Evolutionary conservation across 139 green algal genomes (phyloP), one percentile per base, ranked within the genome.

Genomic region (Picochlorum sp.): DNA sequence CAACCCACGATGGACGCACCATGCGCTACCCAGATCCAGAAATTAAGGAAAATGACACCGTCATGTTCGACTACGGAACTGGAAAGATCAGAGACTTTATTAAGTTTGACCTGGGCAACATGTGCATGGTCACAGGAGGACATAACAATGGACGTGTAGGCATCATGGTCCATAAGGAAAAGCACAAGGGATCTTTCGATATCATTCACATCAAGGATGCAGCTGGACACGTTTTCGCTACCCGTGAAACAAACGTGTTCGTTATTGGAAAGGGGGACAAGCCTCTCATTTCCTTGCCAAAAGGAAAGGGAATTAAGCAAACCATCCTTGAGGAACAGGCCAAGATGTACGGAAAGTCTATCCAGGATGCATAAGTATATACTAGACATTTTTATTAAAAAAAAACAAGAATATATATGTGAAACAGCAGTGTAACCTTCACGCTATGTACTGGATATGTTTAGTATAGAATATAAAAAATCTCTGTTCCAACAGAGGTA

Each of bases 21-120:
- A 86, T 99, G 54, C 87, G 93, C 70, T 99, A 97, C 83, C 91
- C 93, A 10, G 93, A 99, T 74, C 93, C 93, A 18, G 76, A 95
- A 41, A 87, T 96, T 74, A 92, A 90, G 74, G 77, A 85, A 28
- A 85, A 95, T 73, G 93, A 99, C 82, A 93, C 91, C 16, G 77
- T 99, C 30, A 88, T 98, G 83, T 59, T 98, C 13, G 89, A 99
- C 84, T 80, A 99, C 20, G 90, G 95, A 76, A 93, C 73, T 26
- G 85, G 85, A 70, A 98, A 97, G 87, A 84, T 94, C 65, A 92
- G 81, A 52, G 85, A 96, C 67, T 94, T 90, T 65, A 69, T 93
- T 67, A 96, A 95, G 82, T 98, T 98, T 67, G 93, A 98, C 47
- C 55, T 94, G 6, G 93, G 93, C 73, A 91, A 95, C 68, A 68